Percentiles rank a stretch among this genome's conserved stretches.
These are phyloP conservation scores for Chaetoceros tenuissimus DNA, from an alignment of 108 stramenopile genomes.

Conservation along the genomic window DNA sequence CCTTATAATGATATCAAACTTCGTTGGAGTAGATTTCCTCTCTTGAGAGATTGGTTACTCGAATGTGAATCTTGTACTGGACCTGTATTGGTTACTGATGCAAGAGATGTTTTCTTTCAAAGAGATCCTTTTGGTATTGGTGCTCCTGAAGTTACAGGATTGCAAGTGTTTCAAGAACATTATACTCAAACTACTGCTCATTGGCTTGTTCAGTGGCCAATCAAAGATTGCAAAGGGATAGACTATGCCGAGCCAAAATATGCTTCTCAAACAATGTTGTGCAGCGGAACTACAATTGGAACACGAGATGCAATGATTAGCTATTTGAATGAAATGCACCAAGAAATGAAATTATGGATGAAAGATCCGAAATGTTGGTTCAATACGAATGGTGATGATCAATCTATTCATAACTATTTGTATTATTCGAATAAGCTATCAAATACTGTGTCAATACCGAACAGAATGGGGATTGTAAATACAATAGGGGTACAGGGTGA, in stretches of 20 bases:
- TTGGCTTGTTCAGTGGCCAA: conserved; percentile 42
- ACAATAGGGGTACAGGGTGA: conserved; percentile 34
- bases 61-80: conserved; percentile 64
- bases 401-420: conserved; percentile 77
- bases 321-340: conserved; percentile 52
- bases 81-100: conserved; percentile 57
- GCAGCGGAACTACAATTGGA: conserved; percentile 63
- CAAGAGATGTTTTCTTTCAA: conserved; percentile 60
- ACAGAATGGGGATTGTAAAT: conserved; percentile 23
- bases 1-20: conserved; percentile 40
- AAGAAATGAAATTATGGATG: conserved; percentile 60
- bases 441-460: conserved; percentile 24
- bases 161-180: conserved; percentile 61
- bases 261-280: no score
- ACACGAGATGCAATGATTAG: conserved; percentile 57
- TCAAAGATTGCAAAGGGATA: conserved; percentile 29
- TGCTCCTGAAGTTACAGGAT: conserved; percentile 28
- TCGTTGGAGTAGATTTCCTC: conserved; percentile 56
- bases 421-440: conserved; percentile 52
- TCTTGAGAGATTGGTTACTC: conserved; percentile 46
- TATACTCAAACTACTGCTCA: conserved; percentile 42
- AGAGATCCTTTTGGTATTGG: conserved; percentile 61
- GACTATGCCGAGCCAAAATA: conserved; percentile 21
- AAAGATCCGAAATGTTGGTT: conserved; percentile 33
- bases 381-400: conserved; percentile 48